Percentiles rank a stretch among this genome's conserved stretches.
Conservation (phyloP, 2,329 filamentous ascomycete species). For the Alternaria hordeiaustralica region DNA sequence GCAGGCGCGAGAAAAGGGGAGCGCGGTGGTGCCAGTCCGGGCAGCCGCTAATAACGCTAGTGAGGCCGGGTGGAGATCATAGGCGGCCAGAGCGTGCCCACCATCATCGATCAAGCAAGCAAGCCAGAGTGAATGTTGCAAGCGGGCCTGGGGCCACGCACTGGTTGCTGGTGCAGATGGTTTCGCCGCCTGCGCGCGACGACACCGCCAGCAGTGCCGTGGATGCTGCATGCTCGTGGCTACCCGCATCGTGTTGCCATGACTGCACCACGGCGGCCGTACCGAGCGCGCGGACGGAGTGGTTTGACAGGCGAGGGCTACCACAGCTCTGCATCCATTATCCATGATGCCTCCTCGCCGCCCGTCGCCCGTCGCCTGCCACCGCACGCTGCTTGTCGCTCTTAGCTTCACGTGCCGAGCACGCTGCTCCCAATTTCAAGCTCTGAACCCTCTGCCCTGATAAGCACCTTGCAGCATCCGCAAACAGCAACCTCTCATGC, state of each 20-base stretch:
- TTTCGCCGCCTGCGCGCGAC: neutral
- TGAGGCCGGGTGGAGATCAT: conserved; percentile 20
- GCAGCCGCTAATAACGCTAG: conserved; percentile 17
- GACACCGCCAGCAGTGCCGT: neutral
- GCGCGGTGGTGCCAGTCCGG: conserved; percentile 23
- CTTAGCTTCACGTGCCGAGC: neutral
- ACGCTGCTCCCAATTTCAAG: conserved; percentile 7
- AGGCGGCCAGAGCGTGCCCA: conserved; percentile 19
- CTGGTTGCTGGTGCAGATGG: neutral
- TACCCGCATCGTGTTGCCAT: neutral
- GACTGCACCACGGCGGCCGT: neutral
- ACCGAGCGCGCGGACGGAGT: neutral
- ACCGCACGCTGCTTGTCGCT: neutral
- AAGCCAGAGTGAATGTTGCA: neutral
- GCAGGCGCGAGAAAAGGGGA: conserved; percentile 26
- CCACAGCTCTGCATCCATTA: neutral
- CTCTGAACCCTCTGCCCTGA: conserved; percentile 1
- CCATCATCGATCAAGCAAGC: conserved; percentile 12
- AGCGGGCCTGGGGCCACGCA: neutral
- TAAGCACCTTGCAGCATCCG: neutral
- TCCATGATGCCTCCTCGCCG: neutral
- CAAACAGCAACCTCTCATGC: neutral
- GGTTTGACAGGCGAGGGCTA: conserved; percentile 4
- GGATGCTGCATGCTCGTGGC: neutral
- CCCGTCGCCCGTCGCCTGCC: neutral